Conservation (phyloP, 2,329 filamentous ascomycete species). For the Zelopaecilomyces penicillatus region DNA sequence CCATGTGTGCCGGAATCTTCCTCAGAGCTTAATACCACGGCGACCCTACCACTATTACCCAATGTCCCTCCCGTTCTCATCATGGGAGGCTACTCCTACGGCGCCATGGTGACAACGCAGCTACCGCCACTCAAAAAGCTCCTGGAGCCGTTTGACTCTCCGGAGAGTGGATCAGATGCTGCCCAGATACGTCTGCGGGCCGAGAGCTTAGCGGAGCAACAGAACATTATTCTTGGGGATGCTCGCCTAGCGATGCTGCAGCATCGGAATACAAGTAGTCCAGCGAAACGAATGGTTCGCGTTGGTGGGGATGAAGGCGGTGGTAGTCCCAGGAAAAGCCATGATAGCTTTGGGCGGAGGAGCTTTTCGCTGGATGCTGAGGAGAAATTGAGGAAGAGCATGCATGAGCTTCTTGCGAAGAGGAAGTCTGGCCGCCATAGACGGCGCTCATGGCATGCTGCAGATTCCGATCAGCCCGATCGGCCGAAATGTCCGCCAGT, state of each 20-base stretch:
- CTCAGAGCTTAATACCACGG: neutral
- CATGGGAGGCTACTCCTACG: constrained; percentile 83
- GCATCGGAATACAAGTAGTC: constrained; percentile 16
- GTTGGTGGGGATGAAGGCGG: constrained; percentile 42
- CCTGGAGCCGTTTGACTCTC: constrained; percentile 48
- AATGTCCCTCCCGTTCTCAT: constrained; percentile 36
- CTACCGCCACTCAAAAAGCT: constrained; percentile 57
- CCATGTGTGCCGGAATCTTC: neutral
- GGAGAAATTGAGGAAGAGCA: constrained; percentile 37
- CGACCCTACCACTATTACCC: neutral
- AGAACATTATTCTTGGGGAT: constrained; percentile 39
- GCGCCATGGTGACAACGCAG: constrained; percentile 69
- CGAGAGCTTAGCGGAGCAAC: constrained; percentile 55
- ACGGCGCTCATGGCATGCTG: neutral
- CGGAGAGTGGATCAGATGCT: constrained; percentile 46
- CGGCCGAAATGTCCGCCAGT: neutral
- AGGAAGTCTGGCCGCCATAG: constrained; percentile 21
- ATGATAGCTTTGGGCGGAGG: constrained; percentile 23
- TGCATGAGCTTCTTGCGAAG: constrained; percentile 39
- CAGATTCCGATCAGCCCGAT: constrained; percentile 4
- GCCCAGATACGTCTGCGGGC: constrained; percentile 66
- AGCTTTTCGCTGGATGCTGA: constrained; percentile 37
- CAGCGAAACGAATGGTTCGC: constrained; percentile 28
- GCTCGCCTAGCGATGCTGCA: constrained; percentile 24
- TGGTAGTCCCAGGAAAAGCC: constrained; percentile 28